phyloP scores from a whole-genome alignment of 75 land plant species.

The Gnetum montanum region DNA sequence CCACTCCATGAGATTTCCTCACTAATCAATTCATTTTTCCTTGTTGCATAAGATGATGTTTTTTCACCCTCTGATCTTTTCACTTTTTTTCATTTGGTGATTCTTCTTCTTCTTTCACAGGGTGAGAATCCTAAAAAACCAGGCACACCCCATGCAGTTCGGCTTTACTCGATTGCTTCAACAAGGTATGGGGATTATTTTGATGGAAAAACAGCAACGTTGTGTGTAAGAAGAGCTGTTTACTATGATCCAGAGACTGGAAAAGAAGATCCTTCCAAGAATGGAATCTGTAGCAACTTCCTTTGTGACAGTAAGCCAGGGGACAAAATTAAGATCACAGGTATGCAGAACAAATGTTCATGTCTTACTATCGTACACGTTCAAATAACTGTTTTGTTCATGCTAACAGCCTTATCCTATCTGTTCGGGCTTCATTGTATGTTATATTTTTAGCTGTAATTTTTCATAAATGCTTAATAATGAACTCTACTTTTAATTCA shows the following conservation, averaged over 20 bases:
- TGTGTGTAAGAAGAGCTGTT: constrained; percentile 89
- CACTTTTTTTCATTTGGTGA: neutral
- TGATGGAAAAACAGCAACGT: constrained; percentile 84
- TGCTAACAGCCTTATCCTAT: no score
- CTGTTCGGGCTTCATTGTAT: no score
- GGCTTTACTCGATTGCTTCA: constrained; percentile 96
- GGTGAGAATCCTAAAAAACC: constrained; percentile 97
- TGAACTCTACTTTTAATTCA: neutral
- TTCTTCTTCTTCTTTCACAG: constrained; percentile 24
- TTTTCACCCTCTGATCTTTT: neutral
- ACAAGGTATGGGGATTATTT: constrained; percentile 89
- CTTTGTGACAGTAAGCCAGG: constrained; percentile 87
- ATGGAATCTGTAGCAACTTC: constrained; percentile 87
- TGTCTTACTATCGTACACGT: no score
- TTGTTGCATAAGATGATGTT: neutral
- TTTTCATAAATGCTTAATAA: no score
- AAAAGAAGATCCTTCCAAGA: constrained; percentile 85
- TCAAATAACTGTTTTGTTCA: no score
- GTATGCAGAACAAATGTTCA: constrained; percentile 16
- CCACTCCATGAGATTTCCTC: neutral
- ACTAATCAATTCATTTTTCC: neutral
- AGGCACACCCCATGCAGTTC: constrained; percentile 69
- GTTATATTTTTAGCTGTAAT: no score
- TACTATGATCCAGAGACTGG: constrained; percentile 90
- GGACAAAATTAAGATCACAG: constrained; percentile 73